Base-by-base conservation (phyloP, 1,284 basidiomycete genomes). In the Sutorius eximius region DNA sequence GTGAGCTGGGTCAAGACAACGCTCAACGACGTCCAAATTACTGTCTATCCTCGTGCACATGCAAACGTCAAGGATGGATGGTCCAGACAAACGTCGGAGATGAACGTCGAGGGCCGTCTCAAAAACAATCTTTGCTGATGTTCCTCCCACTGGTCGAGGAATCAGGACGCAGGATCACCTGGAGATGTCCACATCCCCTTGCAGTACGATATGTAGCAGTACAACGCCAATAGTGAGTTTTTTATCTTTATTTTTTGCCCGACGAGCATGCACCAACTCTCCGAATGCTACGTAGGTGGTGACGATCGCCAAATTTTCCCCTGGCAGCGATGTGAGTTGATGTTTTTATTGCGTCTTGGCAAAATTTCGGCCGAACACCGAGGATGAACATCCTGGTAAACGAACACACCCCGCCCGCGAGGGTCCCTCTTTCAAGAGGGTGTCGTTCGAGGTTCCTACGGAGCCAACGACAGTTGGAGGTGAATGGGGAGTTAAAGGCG, bases 81-180 rank as follows among this genome's bases (percentile, higher is more conserved):
- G 89, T 86, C 89, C 89, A 91, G 89, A 91, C 89, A 91, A 86
- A 79, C 81, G 89, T 89, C 86, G 86, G 67, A 91, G 86, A 91
- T 51, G 44, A 62, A 70, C 6, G 10, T 13, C 8, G 76, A 57
- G 70, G 73, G 81, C 68, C 74, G 69, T 77, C 86, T 86, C 85
- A 82, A 91, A 91, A 91, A 91, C 89, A 90, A 81, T 91, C 87
- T 86, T 82, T 82, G 89, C 89, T 83, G 89, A 79, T 77, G 88
- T 80, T 83, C 76, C 80, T 91, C 88, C 89, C 89, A 72, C 69
- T 82, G 89, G 89, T 91, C 72, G 89, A 91, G 89, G 81, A 77
- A 85, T 74, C 42, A 89, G 86, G 89, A 91, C 77, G 89, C 88
- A 80, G 84, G 89, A 91, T 86, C 85, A 91, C 89, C 89, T 91